phyloP scores from a whole-genome alignment of 148 eudicot genomes.

The Rhododendron mucronatum region DNA sequence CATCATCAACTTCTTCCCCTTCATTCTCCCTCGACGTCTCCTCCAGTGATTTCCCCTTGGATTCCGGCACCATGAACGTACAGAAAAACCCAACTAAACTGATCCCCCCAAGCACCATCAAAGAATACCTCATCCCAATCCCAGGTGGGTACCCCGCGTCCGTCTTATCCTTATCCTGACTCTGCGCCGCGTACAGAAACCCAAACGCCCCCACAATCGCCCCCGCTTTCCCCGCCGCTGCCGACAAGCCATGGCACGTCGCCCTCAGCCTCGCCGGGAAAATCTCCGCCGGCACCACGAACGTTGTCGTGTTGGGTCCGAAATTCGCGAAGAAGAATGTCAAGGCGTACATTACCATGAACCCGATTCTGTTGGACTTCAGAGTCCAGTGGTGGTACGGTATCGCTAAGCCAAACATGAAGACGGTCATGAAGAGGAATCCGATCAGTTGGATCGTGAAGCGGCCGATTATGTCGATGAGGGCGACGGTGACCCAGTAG shows the following conservation, averaged over 20 bases:
- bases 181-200: slow-evolving; percentile 8
- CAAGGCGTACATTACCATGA: background rate
- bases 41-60: background rate
- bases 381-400: slow-evolving; percentile 9
- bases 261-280: slow-evolving; percentile 4
- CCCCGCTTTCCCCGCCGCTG: slow-evolving; percentile 3
- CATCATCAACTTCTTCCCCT: background rate
- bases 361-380: background rate
- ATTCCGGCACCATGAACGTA: too few relatives aligned
- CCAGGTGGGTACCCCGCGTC: slow-evolving; percentile 15
- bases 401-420: slow-evolving; percentile 3
- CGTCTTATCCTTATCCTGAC: background rate
- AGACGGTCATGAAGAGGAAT: slow-evolving; percentile 3
- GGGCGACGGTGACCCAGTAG: slow-evolving; percentile 5
- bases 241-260: background rate
- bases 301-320: slow-evolving; percentile 6
- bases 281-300: slow-evolving; percentile 1
- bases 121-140: slow-evolving; percentile 3
- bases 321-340: slow-evolving; percentile 12
- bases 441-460: background rate
- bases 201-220: slow-evolving; percentile 14
- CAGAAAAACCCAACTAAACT: background rate
- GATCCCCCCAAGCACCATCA: slow-evolving; percentile 1
- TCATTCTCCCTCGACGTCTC: slow-evolving; percentile 11
- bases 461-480: background rate